Base-by-base conservation (phyloP, 2,329 filamentous ascomycete genomes). In the Fusarium euwallaceae region DNA sequence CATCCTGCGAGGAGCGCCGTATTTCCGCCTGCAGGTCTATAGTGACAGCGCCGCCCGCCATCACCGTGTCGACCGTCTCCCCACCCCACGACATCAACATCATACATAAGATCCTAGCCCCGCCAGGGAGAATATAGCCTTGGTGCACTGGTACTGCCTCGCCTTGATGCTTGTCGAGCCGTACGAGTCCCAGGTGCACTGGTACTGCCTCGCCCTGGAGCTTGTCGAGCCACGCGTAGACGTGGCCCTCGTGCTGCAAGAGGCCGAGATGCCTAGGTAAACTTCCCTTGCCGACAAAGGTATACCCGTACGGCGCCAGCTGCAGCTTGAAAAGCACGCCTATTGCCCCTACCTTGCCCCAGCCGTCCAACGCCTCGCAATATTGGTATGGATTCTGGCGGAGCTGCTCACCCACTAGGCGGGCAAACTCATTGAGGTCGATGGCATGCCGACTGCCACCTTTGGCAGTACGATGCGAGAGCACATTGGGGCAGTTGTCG, bases 401-500 rank as follows among this genome's bases (percentile, higher is more conserved):
- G 17, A 76, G 61, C 32, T 58, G 67, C 55, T 72, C 34, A 5
- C 36, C 12, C 41, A 77, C 43, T 1, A 71, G 61, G 48, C 51
- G 22, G 41, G 51, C 32, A 24, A 77, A 65, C 24, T 72, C 32
- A 29, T 53, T 36, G 24, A 61, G 48, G 39, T 66, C 29, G 45
- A 78, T 73, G 6, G 70, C 66, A 51, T 78, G 74, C 22, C 48
- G 66, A 20, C 20, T 66, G 48, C 53, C 34, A 53, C 64, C 65
- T 24, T 55, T 14, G 12, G 51, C 14, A 48, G 41, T 39, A 51
- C 65, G 71, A 70, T 78, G 72, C 22, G 45, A 53, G 32, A 55
- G 22, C 39, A 78, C 66, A 62, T 78, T 78, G 6, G 76, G 76
- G 66, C 75, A 76, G n/a, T 68, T 69, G 4, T 24, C 39, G 43